Conservation (phyloP, 1,284 basidiomycete species). For the Afroboletus lepidellus region DNA sequence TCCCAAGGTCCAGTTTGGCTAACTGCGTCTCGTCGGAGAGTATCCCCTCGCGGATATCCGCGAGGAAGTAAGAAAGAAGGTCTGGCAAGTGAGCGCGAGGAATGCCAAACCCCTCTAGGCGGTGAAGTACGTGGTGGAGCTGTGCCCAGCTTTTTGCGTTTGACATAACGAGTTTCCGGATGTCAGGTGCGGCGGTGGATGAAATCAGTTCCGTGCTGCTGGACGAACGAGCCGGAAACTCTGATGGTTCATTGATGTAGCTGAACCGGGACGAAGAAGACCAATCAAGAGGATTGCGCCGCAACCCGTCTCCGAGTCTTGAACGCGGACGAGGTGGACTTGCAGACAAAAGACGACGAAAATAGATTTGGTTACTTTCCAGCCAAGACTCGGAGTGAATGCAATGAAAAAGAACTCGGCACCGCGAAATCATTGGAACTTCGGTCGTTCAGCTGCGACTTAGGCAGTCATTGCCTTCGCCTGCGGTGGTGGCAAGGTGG, state of each 20-base stretch:
- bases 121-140: conserved; percentile 25
- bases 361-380: conserved; percentile 14
- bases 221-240: neutral
- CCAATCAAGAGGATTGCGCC: neutral
- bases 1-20: conserved; percentile 28
- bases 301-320: neutral
- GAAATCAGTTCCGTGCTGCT: neutral
- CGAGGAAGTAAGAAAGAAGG: conserved; percentile 34
- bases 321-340: neutral
- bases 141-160: conserved; percentile 32
- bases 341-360: conserved; percentile 18
- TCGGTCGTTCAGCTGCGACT: neutral
- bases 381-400: conserved; percentile 17
- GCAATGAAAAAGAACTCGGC: conserved; percentile 7
- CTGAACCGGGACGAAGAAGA: neutral
- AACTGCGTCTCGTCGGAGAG: conserved; percentile 19
- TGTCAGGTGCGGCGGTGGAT: conserved; percentile 7
- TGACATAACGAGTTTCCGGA: conserved; percentile 18
- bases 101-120: conserved; percentile 40
- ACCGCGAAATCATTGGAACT: conserved; percentile 11
- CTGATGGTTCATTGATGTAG: neutral
- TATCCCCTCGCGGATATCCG: conserved; percentile 27
- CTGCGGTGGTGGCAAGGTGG: neutral
- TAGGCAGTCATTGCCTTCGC: neutral
- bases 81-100: conserved; percentile 26